phyloP scores from a whole-genome alignment of 2,329 filamentous ascomycete genomes.

The Cadophora sp. region DNA sequence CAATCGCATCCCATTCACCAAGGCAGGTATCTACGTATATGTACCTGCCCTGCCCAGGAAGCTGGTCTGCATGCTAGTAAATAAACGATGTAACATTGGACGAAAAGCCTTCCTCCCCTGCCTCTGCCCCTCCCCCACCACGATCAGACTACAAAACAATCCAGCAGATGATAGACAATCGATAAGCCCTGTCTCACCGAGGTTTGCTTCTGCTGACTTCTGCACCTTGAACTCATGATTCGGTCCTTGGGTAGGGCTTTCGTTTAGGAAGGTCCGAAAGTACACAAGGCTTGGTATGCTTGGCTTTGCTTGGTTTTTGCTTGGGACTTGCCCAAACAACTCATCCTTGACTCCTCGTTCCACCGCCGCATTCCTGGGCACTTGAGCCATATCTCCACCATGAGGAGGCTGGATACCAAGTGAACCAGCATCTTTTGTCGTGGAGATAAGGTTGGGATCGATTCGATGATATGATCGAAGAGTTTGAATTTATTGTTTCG shows the following conservation, averaged over 20 bases:
- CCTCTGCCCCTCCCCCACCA: background rate
- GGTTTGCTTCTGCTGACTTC: background rate
- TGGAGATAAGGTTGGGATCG: conserved; percentile 3
- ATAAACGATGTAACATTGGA: background rate
- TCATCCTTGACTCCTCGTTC: background rate
- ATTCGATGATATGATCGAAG: background rate
- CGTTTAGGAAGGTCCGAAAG: conserved; percentile 2
- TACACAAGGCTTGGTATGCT: conserved; percentile 3
- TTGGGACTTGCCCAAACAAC: conserved; percentile 15
- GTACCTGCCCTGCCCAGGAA: background rate
- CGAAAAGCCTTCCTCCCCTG: background rate
- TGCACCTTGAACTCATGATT: background rate
- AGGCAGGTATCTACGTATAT: background rate
- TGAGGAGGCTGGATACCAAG: background rate
- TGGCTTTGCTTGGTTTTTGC: conserved; percentile 14
- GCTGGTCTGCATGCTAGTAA: no score
- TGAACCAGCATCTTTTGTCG: background rate
- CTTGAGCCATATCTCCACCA: background rate
- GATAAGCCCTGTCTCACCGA: conserved; percentile 2
- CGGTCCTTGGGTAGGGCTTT: background rate
- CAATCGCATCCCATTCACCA: background rate
- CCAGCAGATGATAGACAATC: background rate
- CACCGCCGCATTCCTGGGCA: conserved; percentile 7
- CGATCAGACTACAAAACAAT: background rate
- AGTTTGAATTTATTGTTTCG: no score